phyloP scores from a whole-genome alignment of 2,329 filamentous ascomycete species.

The Didymella segeticola region DNA sequence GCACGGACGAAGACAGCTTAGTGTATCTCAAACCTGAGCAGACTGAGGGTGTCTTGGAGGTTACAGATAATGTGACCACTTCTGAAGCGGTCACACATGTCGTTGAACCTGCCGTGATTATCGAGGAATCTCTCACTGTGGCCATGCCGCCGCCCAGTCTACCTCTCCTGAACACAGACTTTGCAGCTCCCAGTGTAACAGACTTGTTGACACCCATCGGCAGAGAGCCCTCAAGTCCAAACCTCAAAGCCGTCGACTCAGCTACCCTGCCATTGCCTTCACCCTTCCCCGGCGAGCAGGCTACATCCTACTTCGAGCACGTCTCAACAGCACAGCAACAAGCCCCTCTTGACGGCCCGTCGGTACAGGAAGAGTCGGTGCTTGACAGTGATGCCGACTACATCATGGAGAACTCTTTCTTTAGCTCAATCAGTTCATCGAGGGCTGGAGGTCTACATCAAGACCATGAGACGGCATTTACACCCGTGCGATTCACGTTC shows the following conservation, averaged over 20 bases:
- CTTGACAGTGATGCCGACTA: constrained; percentile 31
- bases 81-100: constrained; percentile 4
- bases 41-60: background rate
- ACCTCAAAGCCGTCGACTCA: constrained; percentile 43
- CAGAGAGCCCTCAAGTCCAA: constrained; percentile 44
- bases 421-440: constrained; percentile 41
- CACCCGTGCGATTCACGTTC: constrained; percentile 46
- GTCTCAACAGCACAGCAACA: constrained; percentile 10
- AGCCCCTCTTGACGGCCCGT: background rate
- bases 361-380: constrained; percentile 14
- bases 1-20: constrained; percentile 2
- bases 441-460: constrained; percentile 30
- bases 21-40: constrained; percentile 3
- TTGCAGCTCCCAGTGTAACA: constrained; percentile 14
- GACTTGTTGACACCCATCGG: constrained; percentile 42
- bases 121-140: constrained; percentile 7
- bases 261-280: constrained; percentile 48
- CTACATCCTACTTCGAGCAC: constrained; percentile 41
- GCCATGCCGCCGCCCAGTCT: constrained; percentile 45
- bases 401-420: constrained; percentile 42
- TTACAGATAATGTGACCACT: constrained; percentile 4
- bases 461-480: constrained; percentile 45
- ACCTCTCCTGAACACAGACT: constrained; percentile 30
- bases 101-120: background rate
- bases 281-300: constrained; percentile 45